These are phyloP conservation scores for Yamadazyma jaroonii DNA, from an alignment of 1,139 yeast genomes.

Conservation along the genomic window DNA sequence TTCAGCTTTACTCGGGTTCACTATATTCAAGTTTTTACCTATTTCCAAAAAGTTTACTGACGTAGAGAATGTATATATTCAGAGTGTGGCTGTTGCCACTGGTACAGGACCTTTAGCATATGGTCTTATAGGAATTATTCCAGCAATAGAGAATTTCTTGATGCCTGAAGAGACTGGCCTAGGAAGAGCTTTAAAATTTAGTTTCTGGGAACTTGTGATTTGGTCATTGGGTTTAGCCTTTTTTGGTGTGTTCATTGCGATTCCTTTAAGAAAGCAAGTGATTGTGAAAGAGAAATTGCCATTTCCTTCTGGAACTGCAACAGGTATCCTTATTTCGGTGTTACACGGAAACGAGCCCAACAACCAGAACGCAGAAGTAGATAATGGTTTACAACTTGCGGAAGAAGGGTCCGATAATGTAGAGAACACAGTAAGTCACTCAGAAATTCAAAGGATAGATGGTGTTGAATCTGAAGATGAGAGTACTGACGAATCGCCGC, in stretches of 20 bases:
- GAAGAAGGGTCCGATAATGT: no score
- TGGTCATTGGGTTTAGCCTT: constrained; percentile 90
- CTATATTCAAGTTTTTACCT: constrained; percentile 63
- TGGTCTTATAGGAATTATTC: constrained; percentile 94
- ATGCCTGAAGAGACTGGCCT: constrained; percentile 76
- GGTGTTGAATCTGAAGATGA: constrained; percentile 1
- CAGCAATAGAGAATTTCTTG: constrained; percentile 89
- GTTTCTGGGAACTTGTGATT: constrained; percentile 52
- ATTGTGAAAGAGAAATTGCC: constrained; percentile 80
- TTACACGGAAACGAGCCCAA: constrained; percentile 66
- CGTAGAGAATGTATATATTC: constrained; percentile 89
- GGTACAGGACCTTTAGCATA: constrained; percentile 97
- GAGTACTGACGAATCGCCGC: neutral
- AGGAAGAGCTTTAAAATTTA: constrained; percentile 36
- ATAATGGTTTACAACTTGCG: neutral
- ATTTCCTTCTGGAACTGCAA: constrained; percentile 95
- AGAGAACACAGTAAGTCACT: no score
- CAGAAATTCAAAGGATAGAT: neutral
- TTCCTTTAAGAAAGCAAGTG: constrained; percentile 82
- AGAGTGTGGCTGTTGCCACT: constrained; percentile 91
- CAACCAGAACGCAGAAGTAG: constrained; percentile 28
- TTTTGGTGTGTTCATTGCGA: constrained; percentile 94
- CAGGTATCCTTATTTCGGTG: constrained; percentile 88
- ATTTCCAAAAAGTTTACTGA: constrained; percentile 62
- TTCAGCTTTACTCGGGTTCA: constrained; percentile 83